Base-by-base conservation (phyloP, 148 eudicot species). In the Cornus suecica region DNA sequence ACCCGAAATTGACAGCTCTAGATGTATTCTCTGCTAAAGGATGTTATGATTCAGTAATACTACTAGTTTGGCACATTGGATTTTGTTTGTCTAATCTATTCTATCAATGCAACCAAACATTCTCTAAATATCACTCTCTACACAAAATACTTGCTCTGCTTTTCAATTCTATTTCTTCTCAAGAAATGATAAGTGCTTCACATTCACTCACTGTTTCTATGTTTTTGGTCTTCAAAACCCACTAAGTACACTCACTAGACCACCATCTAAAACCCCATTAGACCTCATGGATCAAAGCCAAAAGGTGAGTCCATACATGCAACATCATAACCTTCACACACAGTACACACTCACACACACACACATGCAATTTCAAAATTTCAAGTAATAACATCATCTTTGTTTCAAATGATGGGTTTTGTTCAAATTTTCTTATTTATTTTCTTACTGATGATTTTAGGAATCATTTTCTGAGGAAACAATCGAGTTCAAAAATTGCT, bases 401-500 rank as follows among this genome's bases (percentile, higher is more conserved):
- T 62, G 66, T 15, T 26, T 14, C 24, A 30, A 52, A 2, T 61
- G 27, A 22, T 32, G 34, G 3, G 48, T 9, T 51, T 20, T 54
- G 56, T 11, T 16, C 0, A 9, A 8, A 7, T 24, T 58, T 32
- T 62, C 58, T 41, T 51, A n/a, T 22, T 65, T 58, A 8, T 37
- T 37, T 37, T 9, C 20, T 9, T 24, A 29, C 20, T 22, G 66
- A 0, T 26, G 71, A 65, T n/a, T 22, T 5, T 48, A 83, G 77
- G 86, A 80, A 78, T 22, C 32, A 10, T 69, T 48, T 45, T 31
- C 69, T 32, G 70, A 71, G 13, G 78, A 77, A 34, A 26, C 65
- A 16, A 71, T 64, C 20, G 89, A 79, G 73, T 56, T 26, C 68
- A 82, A 78, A 82, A 88, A 83, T 76, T 77, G 52, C 23, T 84